Evolutionary conservation across 2,329 filamentous ascomycete species (phyloP).

Genomic region (Incumbomyces delicatus): DNA sequence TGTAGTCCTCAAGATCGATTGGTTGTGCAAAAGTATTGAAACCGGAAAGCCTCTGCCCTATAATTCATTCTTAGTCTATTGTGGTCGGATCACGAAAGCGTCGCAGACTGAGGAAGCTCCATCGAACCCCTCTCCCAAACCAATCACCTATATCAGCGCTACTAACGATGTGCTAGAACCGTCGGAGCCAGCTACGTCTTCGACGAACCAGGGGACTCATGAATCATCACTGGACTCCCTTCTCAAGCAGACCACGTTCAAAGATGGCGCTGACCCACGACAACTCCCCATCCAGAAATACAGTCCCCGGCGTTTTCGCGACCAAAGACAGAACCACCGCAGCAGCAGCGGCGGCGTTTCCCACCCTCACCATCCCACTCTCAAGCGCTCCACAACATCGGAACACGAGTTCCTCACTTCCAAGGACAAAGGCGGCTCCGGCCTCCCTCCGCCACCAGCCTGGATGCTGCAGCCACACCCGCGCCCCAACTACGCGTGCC

Average conservation of each 20-base stretch:
- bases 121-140: slow-evolving; percentile 8
- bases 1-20: slow-evolving; percentile 44
- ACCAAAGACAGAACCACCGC: slow-evolving; percentile 12
- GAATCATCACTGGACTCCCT: background rate
- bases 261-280: background rate
- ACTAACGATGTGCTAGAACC: background rate
- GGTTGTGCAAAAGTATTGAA: slow-evolving; percentile 42
- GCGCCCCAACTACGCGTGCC: slow-evolving; percentile 58
- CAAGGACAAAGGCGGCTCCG: slow-evolving; percentile 9
- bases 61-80: slow-evolving; percentile 43
- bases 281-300: slow-evolving; percentile 5
- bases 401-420: slow-evolving; percentile 51
- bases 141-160: slow-evolving; percentile 12
- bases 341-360: slow-evolving; percentile 7
- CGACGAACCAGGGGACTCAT: background rate
- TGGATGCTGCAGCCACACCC: slow-evolving; percentile 53
- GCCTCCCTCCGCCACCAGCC: slow-evolving; percentile 57
- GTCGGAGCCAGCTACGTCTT: background rate
- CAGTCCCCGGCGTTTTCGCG: slow-evolving; percentile 20
- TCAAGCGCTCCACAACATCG: slow-evolving; percentile 64
- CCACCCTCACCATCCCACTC: slow-evolving; percentile 29
- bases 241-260: background rate
- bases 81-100: slow-evolving; percentile 35
- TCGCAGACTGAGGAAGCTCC: slow-evolving; percentile 18
- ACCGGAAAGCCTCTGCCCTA: slow-evolving; percentile 36